Evolutionary conservation across 441 rosid species (phyloP).

Genomic region (Erodium moschatum): DNA sequence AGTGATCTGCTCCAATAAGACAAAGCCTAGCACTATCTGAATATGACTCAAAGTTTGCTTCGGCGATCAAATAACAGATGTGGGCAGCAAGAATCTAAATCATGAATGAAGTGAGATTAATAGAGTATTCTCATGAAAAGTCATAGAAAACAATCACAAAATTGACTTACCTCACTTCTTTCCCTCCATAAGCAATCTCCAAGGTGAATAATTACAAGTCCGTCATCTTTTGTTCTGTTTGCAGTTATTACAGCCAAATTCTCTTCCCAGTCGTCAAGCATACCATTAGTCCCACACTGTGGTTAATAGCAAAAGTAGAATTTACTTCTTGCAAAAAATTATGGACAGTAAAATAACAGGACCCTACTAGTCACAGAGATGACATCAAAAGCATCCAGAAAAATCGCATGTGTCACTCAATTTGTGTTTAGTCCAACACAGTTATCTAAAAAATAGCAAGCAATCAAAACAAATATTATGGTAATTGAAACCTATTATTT

Average conservation of each 20-base stretch:
- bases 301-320: slow-evolving; percentile 18
- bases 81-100: slow-evolving; percentile 84
- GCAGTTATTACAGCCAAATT: slow-evolving; percentile 94
- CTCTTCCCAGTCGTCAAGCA: slow-evolving; percentile 98
- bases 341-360: background rate
- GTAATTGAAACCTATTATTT: background rate
- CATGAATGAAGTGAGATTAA: slow-evolving; percentile 21
- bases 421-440: background rate
- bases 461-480: background rate
- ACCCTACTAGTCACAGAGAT: background rate
- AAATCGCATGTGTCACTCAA: background rate
- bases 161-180: slow-evolving; percentile 64
- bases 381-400: background rate
- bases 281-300: slow-evolving; percentile 64
- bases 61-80: slow-evolving; percentile 88
- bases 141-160: slow-evolving; percentile 14
- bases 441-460: background rate
- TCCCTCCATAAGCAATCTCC: slow-evolving; percentile 99
- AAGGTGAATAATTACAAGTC: slow-evolving; percentile 87
- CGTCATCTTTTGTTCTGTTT: slow-evolving; percentile 90
- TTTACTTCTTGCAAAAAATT: background rate
- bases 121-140: slow-evolving; percentile 9
- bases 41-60: slow-evolving; percentile 85
- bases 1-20: slow-evolving; percentile 94
- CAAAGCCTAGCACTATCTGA: slow-evolving; percentile 90